Evolutionary conservation across 148 eudicot genomes (phyloP).

Genomic region (Linanthus parryae): DNA sequence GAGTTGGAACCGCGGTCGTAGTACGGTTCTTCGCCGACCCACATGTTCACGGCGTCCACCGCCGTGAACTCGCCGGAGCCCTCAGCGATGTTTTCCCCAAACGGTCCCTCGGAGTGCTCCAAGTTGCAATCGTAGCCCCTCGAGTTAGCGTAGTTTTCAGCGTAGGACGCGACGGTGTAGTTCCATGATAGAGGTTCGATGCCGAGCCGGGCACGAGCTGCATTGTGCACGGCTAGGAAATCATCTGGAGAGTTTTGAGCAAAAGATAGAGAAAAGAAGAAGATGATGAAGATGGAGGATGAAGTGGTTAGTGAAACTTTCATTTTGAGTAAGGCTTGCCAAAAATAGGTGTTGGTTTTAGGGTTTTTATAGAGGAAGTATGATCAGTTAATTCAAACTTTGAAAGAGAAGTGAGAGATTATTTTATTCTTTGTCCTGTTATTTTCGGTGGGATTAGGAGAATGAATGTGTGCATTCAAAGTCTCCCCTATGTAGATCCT

Average conservation of each 20-base stretch:
- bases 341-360: too few species aligned
- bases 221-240: conserved; percentile 34
- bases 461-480: too few species aligned
- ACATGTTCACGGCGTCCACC: conserved; percentile 22
- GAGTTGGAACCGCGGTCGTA: conserved; percentile 23
- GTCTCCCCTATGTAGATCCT: too few species aligned
- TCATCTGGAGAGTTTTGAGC: conserved; percentile 21
- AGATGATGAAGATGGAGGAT: background rate
- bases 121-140: conserved; percentile 31
- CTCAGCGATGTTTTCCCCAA: conserved; percentile 25
- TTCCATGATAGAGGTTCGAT: conserved; percentile 39
- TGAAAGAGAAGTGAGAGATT: too few species aligned
- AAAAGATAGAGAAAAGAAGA: conserved; percentile 7
- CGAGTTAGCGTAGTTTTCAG: conserved; percentile 25
- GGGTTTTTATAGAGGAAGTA: too few species aligned
- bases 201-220: conserved; percentile 22
- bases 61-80: conserved; percentile 23
- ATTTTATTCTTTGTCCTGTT: too few species aligned
- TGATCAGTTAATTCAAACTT: too few species aligned
- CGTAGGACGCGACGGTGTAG: conserved; percentile 30
- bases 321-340: background rate
- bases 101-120: conserved; percentile 17
- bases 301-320: conserved; percentile 1
- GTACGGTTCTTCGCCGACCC: conserved; percentile 24
- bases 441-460: too few species aligned